Evolutionary conservation across 495 filamentous ascomycete species (phyloP).

Genomic region (Elaphomyces granulatus): DNA sequence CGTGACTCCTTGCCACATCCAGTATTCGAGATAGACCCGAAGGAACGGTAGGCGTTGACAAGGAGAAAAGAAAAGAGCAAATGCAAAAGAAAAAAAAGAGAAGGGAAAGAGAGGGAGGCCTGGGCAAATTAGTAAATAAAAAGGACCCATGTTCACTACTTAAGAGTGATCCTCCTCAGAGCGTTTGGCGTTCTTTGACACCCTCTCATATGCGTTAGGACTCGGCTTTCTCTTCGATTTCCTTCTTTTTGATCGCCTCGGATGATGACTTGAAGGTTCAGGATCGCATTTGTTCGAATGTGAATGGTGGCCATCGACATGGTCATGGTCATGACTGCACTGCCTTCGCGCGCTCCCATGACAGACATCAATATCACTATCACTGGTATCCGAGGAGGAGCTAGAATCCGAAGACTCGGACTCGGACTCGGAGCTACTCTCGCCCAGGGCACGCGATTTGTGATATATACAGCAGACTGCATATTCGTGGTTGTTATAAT

Average conservation of each 20-base stretch:
- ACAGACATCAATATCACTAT: slow-evolving; percentile 25
- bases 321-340: slow-evolving; percentile 13
- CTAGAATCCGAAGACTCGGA: slow-evolving; percentile 37
- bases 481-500: no score
- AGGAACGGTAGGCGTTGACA: no score
- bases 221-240: slow-evolving; percentile 43
- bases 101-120: no score
- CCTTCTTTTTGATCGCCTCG: slow-evolving; percentile 10
- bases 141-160: no score
- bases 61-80: no score
- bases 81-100: no score
- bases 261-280: not conserved
- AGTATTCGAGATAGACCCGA: no score
- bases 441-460: slow-evolving; percentile 64
- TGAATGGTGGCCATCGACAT: slow-evolving; percentile 21
- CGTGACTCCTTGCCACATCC: no score
- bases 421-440: slow-evolving; percentile 68
- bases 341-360: slow-evolving; percentile 11
- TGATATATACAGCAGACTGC: slow-evolving; percentile 98
- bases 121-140: no score
- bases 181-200: slow-evolving; percentile 44
- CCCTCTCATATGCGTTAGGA: slow-evolving; percentile 92
- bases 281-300: not conserved
- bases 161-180: no score
- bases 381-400: slow-evolving; percentile 43